Base-by-base conservation (phyloP, 768 basidiomycete genomes). In the Boletales sp. region DNA sequence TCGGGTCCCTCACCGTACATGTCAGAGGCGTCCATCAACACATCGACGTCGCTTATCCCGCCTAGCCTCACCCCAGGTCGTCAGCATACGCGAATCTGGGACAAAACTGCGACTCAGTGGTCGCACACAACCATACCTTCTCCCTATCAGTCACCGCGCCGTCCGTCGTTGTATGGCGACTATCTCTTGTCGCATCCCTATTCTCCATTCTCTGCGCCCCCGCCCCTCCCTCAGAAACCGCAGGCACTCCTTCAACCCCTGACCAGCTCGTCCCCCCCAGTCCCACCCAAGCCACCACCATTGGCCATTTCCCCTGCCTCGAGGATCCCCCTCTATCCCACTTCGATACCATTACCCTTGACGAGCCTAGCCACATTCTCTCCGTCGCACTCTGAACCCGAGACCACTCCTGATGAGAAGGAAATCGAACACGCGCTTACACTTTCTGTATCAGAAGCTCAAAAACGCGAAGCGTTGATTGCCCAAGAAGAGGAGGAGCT, bases 401-500 rank as follows among this genome's bases (percentile, higher is more conserved):
- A 31, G 39, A 27, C 57, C 34, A 55, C 58, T n/a, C 55, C 69
- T 13, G 71, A 75, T 34, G 73, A 75, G 27, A 78, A 79, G n/a
- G 74, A 74, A 14, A 55, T 74, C 19, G 78, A 72, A 11, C 56
- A 77, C 14, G 78, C 75, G 14, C 55, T 82, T 43, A 78, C 81
- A 2, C 70, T 77, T 48, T 77, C 67, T 12, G 51, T 45, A 1
- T 56, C 77, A 15, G 79, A 79, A 41, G 69, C 73, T 8, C 58
- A 45, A 32, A 56, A 44, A n/a, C 65, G 42, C 17, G 65, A 59
- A 39, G 58, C 50, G 8, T 19, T 69, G 40, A 51, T 59, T 30
- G 56, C 56, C 18, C 63, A 63, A 50, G 86, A 90, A 60, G 84
- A 87, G 50, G 81, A 82, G 29, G 83, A 88, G 38, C 69, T 90